phyloP scores from a whole-genome alignment of 306 rosid genomes.

The Acacia acuminata region DNA sequence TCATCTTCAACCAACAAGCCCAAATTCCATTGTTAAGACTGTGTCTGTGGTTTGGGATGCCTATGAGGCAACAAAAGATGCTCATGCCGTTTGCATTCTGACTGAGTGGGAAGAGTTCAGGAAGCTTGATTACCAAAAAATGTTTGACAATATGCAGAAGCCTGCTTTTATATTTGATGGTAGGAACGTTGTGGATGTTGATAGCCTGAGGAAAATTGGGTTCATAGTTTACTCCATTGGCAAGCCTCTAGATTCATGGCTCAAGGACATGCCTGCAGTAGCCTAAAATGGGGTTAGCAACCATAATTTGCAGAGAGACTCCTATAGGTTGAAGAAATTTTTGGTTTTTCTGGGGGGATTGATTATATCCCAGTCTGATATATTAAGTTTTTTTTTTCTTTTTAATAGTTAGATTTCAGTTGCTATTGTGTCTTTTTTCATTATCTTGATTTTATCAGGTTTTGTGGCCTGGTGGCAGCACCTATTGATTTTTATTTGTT shows the following conservation, averaged over 20 bases:
- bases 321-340: not conserved
- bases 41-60: conserved; percentile 74
- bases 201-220: conserved; percentile 68
- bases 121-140: conserved; percentile 58
- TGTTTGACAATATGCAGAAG: conserved; percentile 73
- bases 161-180: conserved; percentile 85
- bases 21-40: conserved; percentile 49
- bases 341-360: not conserved
- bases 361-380: conserved; percentile 23
- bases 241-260: conserved; percentile 79
- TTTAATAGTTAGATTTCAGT: conserved; percentile 26
- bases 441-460: conserved; percentile 25
- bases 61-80: conserved; percentile 68
- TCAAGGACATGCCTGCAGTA: conserved; percentile 86
- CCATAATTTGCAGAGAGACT: not conserved
- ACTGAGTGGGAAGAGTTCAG: conserved; percentile 88
- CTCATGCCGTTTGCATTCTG: conserved; percentile 69
- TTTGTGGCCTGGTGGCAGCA: conserved; percentile 15
- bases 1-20: conserved; percentile 77
- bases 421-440: conserved; percentile 21
- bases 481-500: conserved; percentile 27
- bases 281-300: conserved; percentile 38
- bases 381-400: conserved; percentile 1
- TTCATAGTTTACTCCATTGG: conserved; percentile 79
- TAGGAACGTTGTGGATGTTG: conserved; percentile 57